These are phyloP conservation scores for Mortierella sp. DNA, from an alignment of 371 early-diverging fungal species.

Conservation along the genomic window DNA sequence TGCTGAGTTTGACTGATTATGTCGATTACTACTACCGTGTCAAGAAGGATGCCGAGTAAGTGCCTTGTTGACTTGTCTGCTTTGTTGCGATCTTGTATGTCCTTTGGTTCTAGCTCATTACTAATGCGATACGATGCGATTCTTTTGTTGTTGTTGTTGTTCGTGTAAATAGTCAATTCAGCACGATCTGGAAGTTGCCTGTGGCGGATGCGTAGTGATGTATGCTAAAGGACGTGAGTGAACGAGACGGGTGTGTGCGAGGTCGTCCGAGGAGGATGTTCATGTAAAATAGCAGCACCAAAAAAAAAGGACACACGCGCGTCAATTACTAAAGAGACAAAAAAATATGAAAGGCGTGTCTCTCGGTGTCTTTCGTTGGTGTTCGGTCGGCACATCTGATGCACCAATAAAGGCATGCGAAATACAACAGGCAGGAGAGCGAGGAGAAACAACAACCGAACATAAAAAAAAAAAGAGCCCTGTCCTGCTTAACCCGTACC, in stretches of 20 bases:
- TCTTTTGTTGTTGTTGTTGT: neutral
- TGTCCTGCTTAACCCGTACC: neutral
- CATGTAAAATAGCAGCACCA: neutral
- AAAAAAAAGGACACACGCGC: neutral
- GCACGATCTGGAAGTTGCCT: conserved; percentile 1
- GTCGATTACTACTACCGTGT: conserved; percentile 91
- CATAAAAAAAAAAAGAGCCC: neutral
- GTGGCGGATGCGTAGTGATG: neutral
- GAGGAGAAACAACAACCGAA: neutral
- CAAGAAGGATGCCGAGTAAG: conserved; percentile 74
- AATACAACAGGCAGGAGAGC: neutral
- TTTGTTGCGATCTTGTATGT: neutral
- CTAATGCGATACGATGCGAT: neutral
- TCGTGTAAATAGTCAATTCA: neutral
- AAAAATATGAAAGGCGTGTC: neutral
- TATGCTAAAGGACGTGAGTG: neutral
- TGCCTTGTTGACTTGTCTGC: too few species aligned
- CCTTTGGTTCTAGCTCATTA: neutral
- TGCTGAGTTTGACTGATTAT: conserved; percentile 84
- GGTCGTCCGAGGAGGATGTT: neutral
- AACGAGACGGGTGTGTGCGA: too few species aligned
- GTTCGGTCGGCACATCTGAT: neutral
- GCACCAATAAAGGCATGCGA: conserved; percentile 1
- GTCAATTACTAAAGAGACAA: conserved; percentile 7
- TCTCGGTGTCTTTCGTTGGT: neutral